Evolutionary conservation across 2,329 filamentous ascomycete genomes (phyloP).

Genomic region (Balansia obtecta): DNA sequence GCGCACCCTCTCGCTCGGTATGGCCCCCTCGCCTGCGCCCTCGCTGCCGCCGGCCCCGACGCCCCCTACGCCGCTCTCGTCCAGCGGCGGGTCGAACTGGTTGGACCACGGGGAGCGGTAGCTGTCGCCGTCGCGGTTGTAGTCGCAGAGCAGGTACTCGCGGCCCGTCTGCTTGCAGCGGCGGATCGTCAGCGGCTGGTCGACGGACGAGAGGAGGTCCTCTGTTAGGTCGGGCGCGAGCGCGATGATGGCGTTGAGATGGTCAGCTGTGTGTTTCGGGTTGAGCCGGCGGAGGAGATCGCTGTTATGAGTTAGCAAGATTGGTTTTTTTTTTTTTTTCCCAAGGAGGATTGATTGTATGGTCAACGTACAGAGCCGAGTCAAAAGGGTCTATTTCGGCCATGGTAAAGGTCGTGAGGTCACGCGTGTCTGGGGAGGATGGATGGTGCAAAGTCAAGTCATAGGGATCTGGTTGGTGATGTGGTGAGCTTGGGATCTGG

Average conservation of each 20-base stretch:
- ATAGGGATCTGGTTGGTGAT: too few relatives aligned
- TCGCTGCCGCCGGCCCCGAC: conserved; percentile 42
- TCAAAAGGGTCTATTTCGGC: conserved; percentile 55
- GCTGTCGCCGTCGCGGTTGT: conserved; percentile 97
- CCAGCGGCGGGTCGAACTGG: conserved; percentile 86
- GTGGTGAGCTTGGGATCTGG: not conserved
- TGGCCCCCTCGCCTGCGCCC: conserved; percentile 62
- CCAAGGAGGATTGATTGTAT: too few relatives aligned
- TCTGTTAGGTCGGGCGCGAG: conserved; percentile 89
- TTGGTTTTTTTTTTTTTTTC: too few relatives aligned
- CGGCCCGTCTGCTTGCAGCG: conserved; percentile 81
- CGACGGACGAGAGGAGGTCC: conserved; percentile 93
- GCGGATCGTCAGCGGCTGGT: conserved; percentile 80
- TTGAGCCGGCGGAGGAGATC: conserved; percentile 96
- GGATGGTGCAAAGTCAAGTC: not conserved
- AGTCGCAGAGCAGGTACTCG: conserved; percentile 97
- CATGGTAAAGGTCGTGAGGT: conserved; percentile 20
- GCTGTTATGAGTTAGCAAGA: too few relatives aligned
- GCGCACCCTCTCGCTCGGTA: conserved; percentile 80
- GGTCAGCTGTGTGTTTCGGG: conserved; percentile 78
- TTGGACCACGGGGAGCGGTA: conserved; percentile 99
- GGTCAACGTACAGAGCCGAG: conserved; percentile 59
- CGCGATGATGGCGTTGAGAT: conserved; percentile 79
- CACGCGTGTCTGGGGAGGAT: too few relatives aligned
- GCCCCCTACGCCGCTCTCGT: conserved; percentile 44